These are phyloP conservation scores for Friedmanniomyces endolithicus DNA, from an alignment of 495 filamentous ascomycete genomes.

Conservation along the genomic window DNA sequence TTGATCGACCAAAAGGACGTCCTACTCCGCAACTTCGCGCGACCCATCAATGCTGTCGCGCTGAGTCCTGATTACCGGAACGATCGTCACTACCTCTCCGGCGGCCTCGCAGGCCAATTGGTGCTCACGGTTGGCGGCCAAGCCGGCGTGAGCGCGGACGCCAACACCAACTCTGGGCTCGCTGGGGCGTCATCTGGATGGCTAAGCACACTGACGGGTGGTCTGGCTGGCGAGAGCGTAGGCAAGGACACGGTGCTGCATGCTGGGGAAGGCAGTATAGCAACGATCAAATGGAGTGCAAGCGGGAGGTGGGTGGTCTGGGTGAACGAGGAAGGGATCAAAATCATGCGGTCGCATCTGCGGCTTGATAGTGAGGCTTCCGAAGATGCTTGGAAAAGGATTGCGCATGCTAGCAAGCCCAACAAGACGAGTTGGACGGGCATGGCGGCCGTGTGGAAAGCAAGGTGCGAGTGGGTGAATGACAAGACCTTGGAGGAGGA, in stretches of 20 bases:
- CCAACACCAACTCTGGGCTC: constrained; percentile 66
- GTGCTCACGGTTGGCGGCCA: constrained; percentile 78
- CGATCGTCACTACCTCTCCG: constrained; percentile 77
- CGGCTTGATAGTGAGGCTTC: constrained; percentile 62
- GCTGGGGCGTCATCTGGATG: constrained; percentile 86
- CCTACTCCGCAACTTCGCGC: constrained; percentile 78
- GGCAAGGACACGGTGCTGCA: constrained; percentile 85
- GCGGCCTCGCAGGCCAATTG: constrained; percentile 77
- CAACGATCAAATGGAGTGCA: constrained; percentile 80
- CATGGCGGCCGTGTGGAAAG: constrained; percentile 90
- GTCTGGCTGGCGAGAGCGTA: constrained; percentile 55
- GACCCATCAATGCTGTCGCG: constrained; percentile 79
- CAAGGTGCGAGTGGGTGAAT: constrained; percentile 82
- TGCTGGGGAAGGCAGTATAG: constrained; percentile 83
- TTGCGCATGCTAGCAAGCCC: constrained; percentile 79
- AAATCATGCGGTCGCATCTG: constrained; percentile 87
- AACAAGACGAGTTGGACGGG: constrained; percentile 76
- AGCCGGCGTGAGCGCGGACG: constrained; percentile 60
- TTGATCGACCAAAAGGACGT: constrained; percentile 71
- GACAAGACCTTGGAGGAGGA: constrained; percentile 58
- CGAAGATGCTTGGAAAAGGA: constrained; percentile 88
- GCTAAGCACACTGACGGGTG: constrained; percentile 54
- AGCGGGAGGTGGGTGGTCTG: constrained; percentile 85
- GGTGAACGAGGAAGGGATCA: constrained; percentile 92
- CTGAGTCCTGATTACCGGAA: constrained; percentile 85